These are phyloP conservation scores for Conticribra guillardii DNA, from an alignment of 108 stramenopile species.

Conservation along the genomic window DNA sequence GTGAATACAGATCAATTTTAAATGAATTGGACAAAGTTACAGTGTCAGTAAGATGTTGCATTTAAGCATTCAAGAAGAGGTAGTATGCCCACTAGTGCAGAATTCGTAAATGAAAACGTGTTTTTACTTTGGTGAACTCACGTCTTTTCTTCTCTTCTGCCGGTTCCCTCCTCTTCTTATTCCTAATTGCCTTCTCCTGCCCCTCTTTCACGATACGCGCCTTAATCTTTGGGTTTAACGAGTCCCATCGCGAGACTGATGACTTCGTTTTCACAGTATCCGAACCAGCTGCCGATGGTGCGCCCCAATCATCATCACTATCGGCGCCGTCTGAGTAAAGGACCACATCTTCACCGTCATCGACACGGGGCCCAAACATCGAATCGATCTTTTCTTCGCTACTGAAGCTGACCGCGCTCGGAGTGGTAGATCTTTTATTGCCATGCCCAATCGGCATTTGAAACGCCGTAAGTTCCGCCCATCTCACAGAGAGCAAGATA, in stretches of 20 bases:
- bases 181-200: slow-evolving; percentile 72
- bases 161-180: slow-evolving; percentile 81
- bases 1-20: background rate
- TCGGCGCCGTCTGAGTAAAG: slow-evolving; percentile 53
- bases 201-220: slow-evolving; percentile 65
- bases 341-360: slow-evolving; percentile 49
- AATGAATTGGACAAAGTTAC: slow-evolving; percentile 34
- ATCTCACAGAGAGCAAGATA: slow-evolving; percentile 8
- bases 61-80: too few species aligned
- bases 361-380: slow-evolving; percentile 34
- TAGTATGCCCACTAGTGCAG: too few species aligned
- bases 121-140: slow-evolving; percentile 29
- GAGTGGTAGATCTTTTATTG: background rate
- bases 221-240: slow-evolving; percentile 72
- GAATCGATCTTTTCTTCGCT: slow-evolving; percentile 30
- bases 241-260: slow-evolving; percentile 58
- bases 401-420: background rate
- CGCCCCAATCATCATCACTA: slow-evolving; percentile 8
- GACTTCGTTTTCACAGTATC: slow-evolving; percentile 15
- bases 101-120: too few species aligned
- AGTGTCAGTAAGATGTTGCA: too few species aligned
- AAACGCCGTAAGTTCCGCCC: slow-evolving; percentile 16
- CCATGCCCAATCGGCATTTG: slow-evolving; percentile 4
- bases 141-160: slow-evolving; percentile 68
- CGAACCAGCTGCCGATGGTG: slow-evolving; percentile 3